phyloP scores from a whole-genome alignment of 75 land plant species.

The Chamaecyparis obtusa region DNA sequence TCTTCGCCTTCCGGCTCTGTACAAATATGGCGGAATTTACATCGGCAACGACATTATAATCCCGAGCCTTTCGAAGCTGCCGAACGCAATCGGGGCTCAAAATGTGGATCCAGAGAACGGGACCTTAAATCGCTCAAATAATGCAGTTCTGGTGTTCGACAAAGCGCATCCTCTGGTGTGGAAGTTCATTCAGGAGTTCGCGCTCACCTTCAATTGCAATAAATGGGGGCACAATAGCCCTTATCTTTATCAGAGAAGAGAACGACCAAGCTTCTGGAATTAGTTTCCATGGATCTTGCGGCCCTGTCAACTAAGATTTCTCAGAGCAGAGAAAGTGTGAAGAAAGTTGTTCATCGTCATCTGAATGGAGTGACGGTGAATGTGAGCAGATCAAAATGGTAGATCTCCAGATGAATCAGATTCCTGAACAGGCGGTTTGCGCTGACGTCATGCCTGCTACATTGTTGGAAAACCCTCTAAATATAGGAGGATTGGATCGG shows the following conservation, averaged over 20 bases:
- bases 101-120: slow-evolving; percentile 8
- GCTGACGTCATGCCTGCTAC: neutral
- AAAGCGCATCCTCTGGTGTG: slow-evolving; percentile 15
- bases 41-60: slow-evolving; percentile 21
- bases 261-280: slow-evolving; percentile 32
- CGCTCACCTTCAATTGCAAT: slow-evolving; percentile 42
- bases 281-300: slow-evolving; percentile 31
- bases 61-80: slow-evolving; percentile 6
- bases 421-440: neutral
- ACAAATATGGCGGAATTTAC: slow-evolving; percentile 24
- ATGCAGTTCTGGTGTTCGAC: slow-evolving; percentile 35
- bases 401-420: neutral
- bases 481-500: neutral
- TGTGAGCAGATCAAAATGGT: slow-evolving; percentile 15
- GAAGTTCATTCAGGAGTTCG: slow-evolving; percentile 30
- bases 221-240: slow-evolving; percentile 90
- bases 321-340: slow-evolving; percentile 1
- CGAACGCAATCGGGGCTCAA: slow-evolving; percentile 27
- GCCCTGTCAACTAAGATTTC: neutral
- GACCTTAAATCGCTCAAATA: slow-evolving; percentile 30
- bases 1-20: slow-evolving; percentile 26
- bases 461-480: neutral
- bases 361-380: slow-evolving; percentile 50
- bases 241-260: neutral
- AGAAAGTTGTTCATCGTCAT: slow-evolving; percentile 14